These are phyloP conservation scores for Suillus luteus DNA, from an alignment of 768 basidiomycete genomes.

Conservation along the genomic window DNA sequence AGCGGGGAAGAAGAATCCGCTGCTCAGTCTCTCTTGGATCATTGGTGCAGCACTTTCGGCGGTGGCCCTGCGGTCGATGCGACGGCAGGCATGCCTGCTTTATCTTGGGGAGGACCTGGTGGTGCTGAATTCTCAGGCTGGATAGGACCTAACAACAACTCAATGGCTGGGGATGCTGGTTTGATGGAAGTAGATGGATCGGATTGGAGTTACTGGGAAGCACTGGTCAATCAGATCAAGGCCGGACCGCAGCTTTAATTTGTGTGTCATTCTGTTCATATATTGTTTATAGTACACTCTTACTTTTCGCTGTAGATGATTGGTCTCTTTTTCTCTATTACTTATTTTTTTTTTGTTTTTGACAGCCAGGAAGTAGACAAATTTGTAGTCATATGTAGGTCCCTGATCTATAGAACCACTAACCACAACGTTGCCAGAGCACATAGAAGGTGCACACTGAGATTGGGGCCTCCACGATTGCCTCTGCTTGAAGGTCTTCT, in stretches of 20 bases:
- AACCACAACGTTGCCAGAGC: slow-evolving; percentile 5
- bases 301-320: slow-evolving; percentile 10
- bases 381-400: background rate
- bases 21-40: slow-evolving; percentile 78
- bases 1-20: slow-evolving; percentile 71
- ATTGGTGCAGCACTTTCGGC: slow-evolving; percentile 83
- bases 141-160: slow-evolving; percentile 45
- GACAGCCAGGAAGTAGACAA: slow-evolving; percentile 2
- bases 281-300: slow-evolving; percentile 7
- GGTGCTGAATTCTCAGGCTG: slow-evolving; percentile 61
- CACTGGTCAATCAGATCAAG: slow-evolving; percentile 60
- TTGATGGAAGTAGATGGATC: slow-evolving; percentile 58
- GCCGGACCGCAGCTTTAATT: slow-evolving; percentile 35
- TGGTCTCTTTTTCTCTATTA: slow-evolving; percentile 16
- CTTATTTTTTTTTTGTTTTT: background rate
- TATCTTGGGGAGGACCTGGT: slow-evolving; percentile 64
- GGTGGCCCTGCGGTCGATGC: slow-evolving; percentile 57
- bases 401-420: background rate
- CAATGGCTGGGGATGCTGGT: slow-evolving; percentile 44
- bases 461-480: background rate
- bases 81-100: slow-evolving; percentile 43
- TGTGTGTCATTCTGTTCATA: slow-evolving; percentile 13
- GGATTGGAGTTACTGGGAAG: slow-evolving; percentile 84
- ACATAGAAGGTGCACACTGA: slow-evolving; percentile 5
- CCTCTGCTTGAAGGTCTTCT: slow-evolving; percentile 4